Conservation (phyloP, 345 rosid species). For the Ricinus communis region DNA sequence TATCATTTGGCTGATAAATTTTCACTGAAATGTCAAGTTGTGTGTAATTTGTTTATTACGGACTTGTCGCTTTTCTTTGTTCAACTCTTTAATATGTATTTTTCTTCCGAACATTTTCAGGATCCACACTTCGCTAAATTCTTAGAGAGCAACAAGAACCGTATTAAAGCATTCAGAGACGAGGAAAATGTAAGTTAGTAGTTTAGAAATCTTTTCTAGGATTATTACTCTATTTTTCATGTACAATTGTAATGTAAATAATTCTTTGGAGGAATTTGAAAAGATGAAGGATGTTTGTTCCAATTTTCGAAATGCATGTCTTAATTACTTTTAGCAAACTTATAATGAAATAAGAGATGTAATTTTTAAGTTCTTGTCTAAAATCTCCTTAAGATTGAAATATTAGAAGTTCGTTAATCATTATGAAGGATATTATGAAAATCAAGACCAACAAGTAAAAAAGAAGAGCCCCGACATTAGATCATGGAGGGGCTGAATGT, state of each 20-base stretch:
- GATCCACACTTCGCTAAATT: conserved; percentile 55
- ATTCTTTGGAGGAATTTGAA: background rate
- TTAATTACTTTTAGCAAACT: background rate
- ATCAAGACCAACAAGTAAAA: too few species aligned
- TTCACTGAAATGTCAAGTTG: background rate
- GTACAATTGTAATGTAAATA: background rate
- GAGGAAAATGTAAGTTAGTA: conserved; percentile 56
- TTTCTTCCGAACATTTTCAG: conserved; percentile 34
- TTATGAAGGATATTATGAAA: too few species aligned
- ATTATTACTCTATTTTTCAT: background rate
- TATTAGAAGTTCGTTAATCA: background rate
- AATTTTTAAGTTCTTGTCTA: background rate
- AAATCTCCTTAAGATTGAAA: background rate
- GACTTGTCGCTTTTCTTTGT: background rate
- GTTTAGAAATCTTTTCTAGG: background rate
- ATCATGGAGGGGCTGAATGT: background rate
- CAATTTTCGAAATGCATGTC: background rate
- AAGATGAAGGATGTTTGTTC: background rate
- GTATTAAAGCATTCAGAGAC: conserved; percentile 31
- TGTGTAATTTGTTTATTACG: background rate
- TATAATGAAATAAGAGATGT: background rate
- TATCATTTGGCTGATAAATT: background rate
- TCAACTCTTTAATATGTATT: background rate
- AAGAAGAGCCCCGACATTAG: background rate
- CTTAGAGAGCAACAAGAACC: conserved; percentile 45